Conservation (phyloP, 352 stramenopile genomes). For the Globisporangium ultimum region DNA sequence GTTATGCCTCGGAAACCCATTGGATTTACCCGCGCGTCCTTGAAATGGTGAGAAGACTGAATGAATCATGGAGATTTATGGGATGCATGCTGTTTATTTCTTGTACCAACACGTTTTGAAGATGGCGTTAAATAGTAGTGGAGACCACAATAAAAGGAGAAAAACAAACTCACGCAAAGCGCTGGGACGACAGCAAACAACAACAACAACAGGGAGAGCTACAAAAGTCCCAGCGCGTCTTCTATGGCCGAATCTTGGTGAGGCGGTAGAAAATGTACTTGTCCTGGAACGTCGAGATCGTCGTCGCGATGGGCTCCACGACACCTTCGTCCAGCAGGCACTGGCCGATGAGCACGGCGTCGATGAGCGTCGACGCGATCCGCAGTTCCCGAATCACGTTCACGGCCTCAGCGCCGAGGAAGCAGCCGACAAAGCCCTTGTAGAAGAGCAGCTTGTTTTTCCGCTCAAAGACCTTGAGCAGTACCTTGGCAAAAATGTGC, state of each 20-base stretch:
- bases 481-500: constrained; percentile 53
- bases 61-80: no score
- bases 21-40: no score
- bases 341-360: constrained; percentile 81
- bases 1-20: no score
- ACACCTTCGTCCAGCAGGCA: constrained; percentile 72
- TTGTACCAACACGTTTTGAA: no score
- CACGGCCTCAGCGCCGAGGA: constrained; percentile 80
- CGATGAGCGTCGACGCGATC: constrained; percentile 64
- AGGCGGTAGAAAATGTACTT: constrained; percentile 87
- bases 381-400: constrained; percentile 78
- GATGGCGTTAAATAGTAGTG: no score
- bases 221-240: neutral
- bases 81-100: no score
- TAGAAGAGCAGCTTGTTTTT: constrained; percentile 89
- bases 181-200: no score
- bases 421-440: constrained; percentile 81
- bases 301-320: constrained; percentile 73
- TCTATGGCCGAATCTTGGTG: constrained; percentile 40
- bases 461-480: constrained; percentile 82
- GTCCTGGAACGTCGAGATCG: constrained; percentile 77
- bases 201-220: no score
- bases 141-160: no score
- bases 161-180: neutral
- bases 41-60: no score